These are phyloP conservation scores for Hemisphaericaspora nanyangensis DNA, from an alignment of 805 yeast genomes.

Conservation along the genomic window DNA sequence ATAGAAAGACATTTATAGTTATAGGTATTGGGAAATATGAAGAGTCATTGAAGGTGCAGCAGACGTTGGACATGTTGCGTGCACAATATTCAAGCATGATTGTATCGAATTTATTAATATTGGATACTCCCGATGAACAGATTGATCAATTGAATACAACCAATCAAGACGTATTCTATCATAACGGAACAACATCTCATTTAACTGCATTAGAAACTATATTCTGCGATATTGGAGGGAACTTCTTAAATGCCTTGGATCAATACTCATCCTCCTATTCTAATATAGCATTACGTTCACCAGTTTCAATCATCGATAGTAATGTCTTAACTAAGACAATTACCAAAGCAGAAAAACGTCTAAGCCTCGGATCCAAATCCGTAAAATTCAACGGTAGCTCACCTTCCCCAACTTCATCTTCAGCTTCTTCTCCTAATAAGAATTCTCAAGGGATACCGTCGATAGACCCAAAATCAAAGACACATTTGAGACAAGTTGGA, in stretches of 20 bases:
- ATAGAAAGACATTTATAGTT: slow-evolving; percentile 68
- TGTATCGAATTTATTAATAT: slow-evolving; percentile 51
- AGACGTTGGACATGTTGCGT: slow-evolving; percentile 26
- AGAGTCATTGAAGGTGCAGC: slow-evolving; percentile 5
- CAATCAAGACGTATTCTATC: slow-evolving; percentile 18
- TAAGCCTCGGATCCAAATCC: slow-evolving; percentile 34
- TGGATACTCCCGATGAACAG: slow-evolving; percentile 39
- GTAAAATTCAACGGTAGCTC: slow-evolving; percentile 20
- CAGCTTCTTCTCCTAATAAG: not conserved
- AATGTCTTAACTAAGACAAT: slow-evolving; percentile 40
- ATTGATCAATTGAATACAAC: slow-evolving; percentile 8
- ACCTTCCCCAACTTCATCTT: slow-evolving; percentile 3
- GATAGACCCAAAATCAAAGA: slow-evolving; percentile 28
- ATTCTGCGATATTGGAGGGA: slow-evolving; percentile 67
- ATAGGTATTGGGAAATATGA: slow-evolving; percentile 39
- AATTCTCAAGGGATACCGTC: slow-evolving; percentile 6
- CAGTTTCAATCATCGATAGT: slow-evolving; percentile 58
- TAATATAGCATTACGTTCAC: slow-evolving; percentile 80
- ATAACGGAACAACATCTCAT: slow-evolving; percentile 20
- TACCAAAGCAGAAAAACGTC: slow-evolving; percentile 38
- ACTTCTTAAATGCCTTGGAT: slow-evolving; percentile 61
- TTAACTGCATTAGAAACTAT: slow-evolving; percentile 50
- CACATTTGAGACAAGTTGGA: slow-evolving; percentile 53
- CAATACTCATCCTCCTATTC: slow-evolving; percentile 68
- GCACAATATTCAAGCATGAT: slow-evolving; percentile 49